A percentile compares a stretch with the other conserved stretches of the same genome.
Evolutionary conservation across 2,329 filamentous ascomycete species (phyloP).

Genomic region (Fusarium paranaense): DNA sequence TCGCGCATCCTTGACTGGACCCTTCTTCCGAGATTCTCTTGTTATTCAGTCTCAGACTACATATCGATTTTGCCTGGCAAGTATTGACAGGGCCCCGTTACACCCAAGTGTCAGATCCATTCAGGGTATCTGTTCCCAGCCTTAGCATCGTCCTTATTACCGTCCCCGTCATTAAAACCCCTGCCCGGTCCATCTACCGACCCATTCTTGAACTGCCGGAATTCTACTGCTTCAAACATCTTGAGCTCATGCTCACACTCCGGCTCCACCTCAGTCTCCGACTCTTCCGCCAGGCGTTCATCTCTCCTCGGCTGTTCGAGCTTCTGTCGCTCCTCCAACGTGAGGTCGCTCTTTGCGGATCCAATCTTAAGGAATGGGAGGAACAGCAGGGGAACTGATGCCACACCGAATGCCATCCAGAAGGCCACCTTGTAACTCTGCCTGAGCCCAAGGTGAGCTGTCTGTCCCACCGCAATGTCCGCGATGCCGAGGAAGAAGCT

Average conservation of each 20-base stretch:
- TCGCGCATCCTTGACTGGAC: background rate
- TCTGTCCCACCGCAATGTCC: conserved; percentile 63
- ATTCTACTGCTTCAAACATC: conserved; percentile 10
- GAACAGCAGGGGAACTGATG: conserved; percentile 33
- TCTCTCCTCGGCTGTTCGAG: conserved; percentile 28
- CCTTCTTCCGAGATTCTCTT: background rate
- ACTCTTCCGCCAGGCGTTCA: conserved; percentile 7
- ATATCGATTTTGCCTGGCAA: background rate
- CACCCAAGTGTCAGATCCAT: background rate
- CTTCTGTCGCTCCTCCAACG: conserved; percentile 39
- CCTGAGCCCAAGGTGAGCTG: conserved; percentile 52
- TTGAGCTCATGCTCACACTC: conserved; percentile 18
- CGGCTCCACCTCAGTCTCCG: conserved; percentile 14
- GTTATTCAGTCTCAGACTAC: background rate
- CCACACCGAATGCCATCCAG: conserved; percentile 41
- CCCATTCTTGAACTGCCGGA: conserved; percentile 7
- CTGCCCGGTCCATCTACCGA: conserved; percentile 5
- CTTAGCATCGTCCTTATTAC: conserved; percentile 7
- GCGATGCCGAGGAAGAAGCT: conserved; percentile 73
- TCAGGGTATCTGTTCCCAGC: conserved; percentile 6
- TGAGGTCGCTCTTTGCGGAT: conserved; percentile 44
- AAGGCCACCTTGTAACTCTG: conserved; percentile 44
- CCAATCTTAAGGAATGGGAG: conserved; percentile 41
- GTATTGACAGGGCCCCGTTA: background rate
- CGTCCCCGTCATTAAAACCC: conserved; percentile 11